Base-by-base conservation (phyloP, 176 grass and related monocot genomes). In the Neostapfia colusana region DNA sequence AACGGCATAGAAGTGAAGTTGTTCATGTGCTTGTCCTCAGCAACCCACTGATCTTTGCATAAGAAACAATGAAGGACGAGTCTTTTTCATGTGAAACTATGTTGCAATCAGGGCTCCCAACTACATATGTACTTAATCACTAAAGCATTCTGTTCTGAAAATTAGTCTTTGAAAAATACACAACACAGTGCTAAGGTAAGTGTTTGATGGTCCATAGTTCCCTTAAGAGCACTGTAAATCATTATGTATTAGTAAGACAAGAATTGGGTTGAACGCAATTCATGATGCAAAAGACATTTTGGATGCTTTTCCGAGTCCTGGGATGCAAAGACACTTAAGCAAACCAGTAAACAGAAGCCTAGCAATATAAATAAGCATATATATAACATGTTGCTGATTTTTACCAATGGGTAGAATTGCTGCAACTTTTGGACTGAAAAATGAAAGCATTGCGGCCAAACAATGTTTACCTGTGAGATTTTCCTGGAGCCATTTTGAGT, bases 401-500 rank as follows among this genome's bases (percentile, higher is more conserved):
- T 45, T 58, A 10, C 42, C 18, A 78, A 13, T 41, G 2, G 65
- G 45, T 60, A 27, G 6, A 59, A 54, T 39, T 9, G 15, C 28
- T 28, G 27, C 23, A 62, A 62, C 26, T 62, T 62, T 1, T 16
- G 16, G 14, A 36, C 7, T 34, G 35, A 74, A 65, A 50, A 44
- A 59, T 50, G 25, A 34, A 38, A 12, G 13, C 5, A 27, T 13
- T 54, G 16, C 39, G 54, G 24, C 2, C 0, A 0, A 75, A 70
- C 0, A 88, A 74, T 27, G 37, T 45, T 74, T 70, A 93, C 93
- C 93, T 54, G 90, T 76, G 61, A 97, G 93, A 78, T 97, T 97
- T 79, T 97, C 93, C 25, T 97, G 84, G 42, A 97, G 93, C 93
- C 93, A 97, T 89, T 93, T 93, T 0, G 93, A 93, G 51, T 97